Conservation (phyloP, 2,329 filamentous ascomycete genomes). For the Pseudogymnoascus sp. region DNA sequence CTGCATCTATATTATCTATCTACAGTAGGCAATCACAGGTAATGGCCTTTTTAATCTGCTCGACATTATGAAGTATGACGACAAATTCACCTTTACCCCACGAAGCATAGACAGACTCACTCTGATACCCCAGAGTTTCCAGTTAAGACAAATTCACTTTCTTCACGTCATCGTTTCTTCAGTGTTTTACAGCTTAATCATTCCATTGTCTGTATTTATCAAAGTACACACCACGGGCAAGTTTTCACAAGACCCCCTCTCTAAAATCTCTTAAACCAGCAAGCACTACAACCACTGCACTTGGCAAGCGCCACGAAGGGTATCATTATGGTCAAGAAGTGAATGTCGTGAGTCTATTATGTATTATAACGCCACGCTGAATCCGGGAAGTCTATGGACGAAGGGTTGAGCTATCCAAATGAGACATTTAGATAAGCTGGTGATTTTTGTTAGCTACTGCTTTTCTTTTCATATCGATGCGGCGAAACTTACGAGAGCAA, state of each 20-base stretch:
- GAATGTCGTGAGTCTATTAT: conserved; percentile 8
- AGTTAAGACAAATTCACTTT: neutral
- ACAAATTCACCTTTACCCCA: neutral
- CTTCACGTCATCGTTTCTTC: neutral
- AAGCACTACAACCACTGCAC: conserved; percentile 6
- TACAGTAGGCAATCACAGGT: neutral
- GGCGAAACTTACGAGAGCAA: conserved; percentile 25
- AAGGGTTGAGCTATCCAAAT: conserved; percentile 2
- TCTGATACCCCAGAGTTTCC: neutral
- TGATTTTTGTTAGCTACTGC: neutral
- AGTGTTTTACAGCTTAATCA: neutral
- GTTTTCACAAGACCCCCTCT: neutral
- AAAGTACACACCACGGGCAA: neutral
- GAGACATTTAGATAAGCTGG: conserved; percentile 6
- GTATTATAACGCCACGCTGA: conserved; percentile 8
- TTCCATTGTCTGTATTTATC: conserved; percentile 4
- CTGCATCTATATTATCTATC: neutral
- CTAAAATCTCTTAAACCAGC: conserved; percentile 2
- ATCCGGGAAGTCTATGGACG: conserved; percentile 7
- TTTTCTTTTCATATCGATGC: neutral
- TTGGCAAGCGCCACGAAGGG: conserved; percentile 6
- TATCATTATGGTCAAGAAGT: conserved; percentile 7
- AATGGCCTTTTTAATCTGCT: neutral
- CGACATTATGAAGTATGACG: neutral
- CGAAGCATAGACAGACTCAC: neutral